Conservation (phyloP, 1,284 basidiomycete genomes). For the Taiwanofungus camphoratus region DNA sequence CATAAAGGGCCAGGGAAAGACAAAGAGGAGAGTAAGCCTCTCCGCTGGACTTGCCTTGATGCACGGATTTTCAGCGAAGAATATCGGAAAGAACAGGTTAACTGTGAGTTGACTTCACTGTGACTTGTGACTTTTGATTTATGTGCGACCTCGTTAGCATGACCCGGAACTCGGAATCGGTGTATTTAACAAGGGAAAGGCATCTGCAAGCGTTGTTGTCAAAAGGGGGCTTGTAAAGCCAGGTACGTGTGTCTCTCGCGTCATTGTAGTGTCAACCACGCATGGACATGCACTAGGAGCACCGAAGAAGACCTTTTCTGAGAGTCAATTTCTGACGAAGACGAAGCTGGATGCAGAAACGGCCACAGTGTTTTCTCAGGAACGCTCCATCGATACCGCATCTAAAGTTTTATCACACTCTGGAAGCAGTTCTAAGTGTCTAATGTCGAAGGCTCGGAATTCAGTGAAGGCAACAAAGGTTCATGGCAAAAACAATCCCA, state of each 20-base stretch:
- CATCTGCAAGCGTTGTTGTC: constrained; percentile 42
- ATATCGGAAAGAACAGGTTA: constrained; percentile 62
- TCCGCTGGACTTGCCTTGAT: constrained; percentile 59
- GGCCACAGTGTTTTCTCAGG: neutral
- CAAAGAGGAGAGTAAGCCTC: constrained; percentile 27
- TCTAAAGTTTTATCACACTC: neutral
- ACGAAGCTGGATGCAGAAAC: neutral
- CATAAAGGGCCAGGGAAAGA: constrained; percentile 28
- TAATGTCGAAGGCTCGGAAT: neutral
- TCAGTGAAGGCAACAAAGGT: neutral
- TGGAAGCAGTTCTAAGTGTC: neutral
- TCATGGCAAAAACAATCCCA: neutral
- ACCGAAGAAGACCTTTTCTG: constrained; percentile 37
- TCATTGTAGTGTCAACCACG: neutral
- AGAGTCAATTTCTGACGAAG: constrained; percentile 42
- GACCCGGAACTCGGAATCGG: constrained; percentile 46
- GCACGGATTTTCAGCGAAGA: constrained; percentile 68
- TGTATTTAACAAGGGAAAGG: constrained; percentile 68
- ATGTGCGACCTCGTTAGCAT: constrained; percentile 28
- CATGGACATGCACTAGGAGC: constrained; percentile 7
- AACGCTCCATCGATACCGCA: neutral
- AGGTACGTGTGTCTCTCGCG: constrained; percentile 9
- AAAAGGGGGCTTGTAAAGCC: constrained; percentile 9
- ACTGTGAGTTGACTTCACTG: constrained; percentile 42
- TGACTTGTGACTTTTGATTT: neutral